Evolutionary conservation across 2,329 filamentous ascomycete species (phyloP).

Genomic region (Penicillium corylophilum): DNA sequence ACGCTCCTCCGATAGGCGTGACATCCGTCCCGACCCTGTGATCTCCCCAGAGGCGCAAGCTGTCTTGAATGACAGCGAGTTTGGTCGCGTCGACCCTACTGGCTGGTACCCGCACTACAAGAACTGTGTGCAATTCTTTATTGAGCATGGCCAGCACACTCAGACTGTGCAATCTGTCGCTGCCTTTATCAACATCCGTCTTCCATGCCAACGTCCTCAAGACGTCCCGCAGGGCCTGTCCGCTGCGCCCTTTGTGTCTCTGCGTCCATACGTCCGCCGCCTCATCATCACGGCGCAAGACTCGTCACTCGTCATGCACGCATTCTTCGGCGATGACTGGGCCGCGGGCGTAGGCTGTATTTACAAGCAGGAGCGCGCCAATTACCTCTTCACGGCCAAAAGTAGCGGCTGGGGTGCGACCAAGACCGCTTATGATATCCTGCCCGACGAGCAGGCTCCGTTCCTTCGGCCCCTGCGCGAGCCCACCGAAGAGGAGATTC

Average conservation of each 20-base stretch:
- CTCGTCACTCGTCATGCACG: conserved; percentile 74
- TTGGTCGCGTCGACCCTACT: conserved; percentile 62
- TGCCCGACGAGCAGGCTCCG: conserved; percentile 76
- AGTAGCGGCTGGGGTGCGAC: conserved; percentile 84
- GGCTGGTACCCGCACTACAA: conserved; percentile 90
- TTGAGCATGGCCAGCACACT: conserved; percentile 82
- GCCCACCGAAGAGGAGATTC: conserved; percentile 74
- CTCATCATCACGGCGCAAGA: conserved; percentile 92
- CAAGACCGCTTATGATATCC: conserved; percentile 86
- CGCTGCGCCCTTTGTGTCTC: conserved; percentile 52
- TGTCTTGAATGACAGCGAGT: conserved; percentile 25
- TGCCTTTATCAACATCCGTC: conserved; percentile 84
- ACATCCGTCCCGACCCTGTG: conserved; percentile 12
- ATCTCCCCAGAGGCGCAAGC: conserved; percentile 14
- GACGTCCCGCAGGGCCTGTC: conserved; percentile 34
- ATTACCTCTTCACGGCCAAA: conserved; percentile 94
- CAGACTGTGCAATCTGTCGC: conserved; percentile 79
- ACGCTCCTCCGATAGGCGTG: conserved; percentile 25
- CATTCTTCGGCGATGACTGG: conserved; percentile 93
- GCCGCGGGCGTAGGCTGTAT: conserved; percentile 72
- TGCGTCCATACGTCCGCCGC: conserved; percentile 87
- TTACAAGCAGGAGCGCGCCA: conserved; percentile 83
- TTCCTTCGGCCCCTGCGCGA: conserved; percentile 79
- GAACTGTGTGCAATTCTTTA: conserved; percentile 81
- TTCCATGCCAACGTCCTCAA: conserved; percentile 73